Percentiles rank a stretch among this genome's conserved stretches.
These are phyloP conservation scores for Citrullus amarus DNA, from an alignment of 306 rosid genomes.

Conservation along the genomic window DNA sequence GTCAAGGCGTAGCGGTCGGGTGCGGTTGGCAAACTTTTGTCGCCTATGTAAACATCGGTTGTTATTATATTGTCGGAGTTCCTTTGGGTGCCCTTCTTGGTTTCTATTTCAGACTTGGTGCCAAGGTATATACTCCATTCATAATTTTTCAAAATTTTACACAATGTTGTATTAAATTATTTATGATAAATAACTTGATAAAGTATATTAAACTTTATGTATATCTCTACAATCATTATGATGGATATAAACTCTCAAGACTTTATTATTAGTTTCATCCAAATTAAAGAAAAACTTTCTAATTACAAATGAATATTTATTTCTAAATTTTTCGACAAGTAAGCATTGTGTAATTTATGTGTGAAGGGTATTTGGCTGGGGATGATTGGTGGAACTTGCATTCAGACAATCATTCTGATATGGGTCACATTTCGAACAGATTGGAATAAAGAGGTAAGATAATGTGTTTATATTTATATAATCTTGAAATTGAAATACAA, in stretches of 20 bases:
- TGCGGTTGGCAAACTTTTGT: constrained; percentile 84
- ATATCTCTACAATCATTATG: not conserved
- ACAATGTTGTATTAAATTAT: not conserved
- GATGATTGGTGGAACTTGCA: constrained; percentile 60
- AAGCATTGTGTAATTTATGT: not conserved
- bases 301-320: too few species aligned
- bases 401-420: constrained; percentile 49
- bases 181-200: not conserved
- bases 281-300: too few species aligned
- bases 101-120: constrained; percentile 46
- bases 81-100: constrained; percentile 62
- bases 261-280: not conserved
- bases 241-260: too few species aligned
- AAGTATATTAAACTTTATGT: not conserved
- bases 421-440: constrained; percentile 59
- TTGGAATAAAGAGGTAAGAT: constrained; percentile 50
- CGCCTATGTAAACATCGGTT: constrained; percentile 62
- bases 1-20: constrained; percentile 19
- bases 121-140: constrained; percentile 27
- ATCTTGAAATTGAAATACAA: not conserved
- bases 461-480: too few species aligned
- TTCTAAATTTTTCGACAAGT: not conserved
- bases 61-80: constrained; percentile 48
- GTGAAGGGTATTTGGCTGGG: constrained; percentile 72
- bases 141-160: not conserved